Conservation (phyloP, 164 flowering plant genomes). For the Kingdonia uniflora region DNA sequence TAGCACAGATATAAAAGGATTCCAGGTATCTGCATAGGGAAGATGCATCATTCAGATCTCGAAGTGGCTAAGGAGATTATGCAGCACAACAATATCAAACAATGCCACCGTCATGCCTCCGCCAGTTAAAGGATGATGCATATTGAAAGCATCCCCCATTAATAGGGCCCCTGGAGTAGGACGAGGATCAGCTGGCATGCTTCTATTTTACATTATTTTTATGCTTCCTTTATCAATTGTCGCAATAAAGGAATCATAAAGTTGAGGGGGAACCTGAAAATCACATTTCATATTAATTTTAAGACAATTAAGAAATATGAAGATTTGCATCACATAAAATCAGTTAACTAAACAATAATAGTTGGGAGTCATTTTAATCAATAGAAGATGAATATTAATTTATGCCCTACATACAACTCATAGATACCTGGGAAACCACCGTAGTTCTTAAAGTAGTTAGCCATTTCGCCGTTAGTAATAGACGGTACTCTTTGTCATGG, state of each 20-base stretch:
- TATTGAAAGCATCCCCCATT: conserved; percentile 92
- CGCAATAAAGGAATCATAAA: conserved; percentile 54
- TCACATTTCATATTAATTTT: not conserved
- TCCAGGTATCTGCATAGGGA: conserved; percentile 67
- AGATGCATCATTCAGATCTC: conserved; percentile 59
- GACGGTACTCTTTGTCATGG: conserved; percentile 93
- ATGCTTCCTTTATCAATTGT: conserved; percentile 76
- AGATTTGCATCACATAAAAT: not conserved
- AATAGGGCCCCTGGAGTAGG: conserved; percentile 87
- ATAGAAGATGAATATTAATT: not conserved
- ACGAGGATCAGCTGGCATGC: conserved; percentile 93
- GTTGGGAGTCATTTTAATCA: too few species aligned
- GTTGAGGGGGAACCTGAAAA: conserved; percentile 52
- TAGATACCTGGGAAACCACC: conserved; percentile 80
- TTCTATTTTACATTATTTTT: conserved; percentile 86
- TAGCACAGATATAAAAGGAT: conserved; percentile 70
- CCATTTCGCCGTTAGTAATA: conserved; percentile 84
- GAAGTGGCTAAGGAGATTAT: conserved; percentile 70
- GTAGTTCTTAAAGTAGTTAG: conserved; percentile 62
- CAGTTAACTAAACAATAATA: too few species aligned
- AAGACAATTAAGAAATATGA: not conserved
- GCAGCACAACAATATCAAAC: conserved; percentile 73
- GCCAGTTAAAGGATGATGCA: conserved; percentile 92
- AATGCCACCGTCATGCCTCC: conserved; percentile 95
- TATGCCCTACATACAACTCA: not conserved